Conservation (phyloP, 257 asterid species). For the Jacaranda copaia region DNA sequence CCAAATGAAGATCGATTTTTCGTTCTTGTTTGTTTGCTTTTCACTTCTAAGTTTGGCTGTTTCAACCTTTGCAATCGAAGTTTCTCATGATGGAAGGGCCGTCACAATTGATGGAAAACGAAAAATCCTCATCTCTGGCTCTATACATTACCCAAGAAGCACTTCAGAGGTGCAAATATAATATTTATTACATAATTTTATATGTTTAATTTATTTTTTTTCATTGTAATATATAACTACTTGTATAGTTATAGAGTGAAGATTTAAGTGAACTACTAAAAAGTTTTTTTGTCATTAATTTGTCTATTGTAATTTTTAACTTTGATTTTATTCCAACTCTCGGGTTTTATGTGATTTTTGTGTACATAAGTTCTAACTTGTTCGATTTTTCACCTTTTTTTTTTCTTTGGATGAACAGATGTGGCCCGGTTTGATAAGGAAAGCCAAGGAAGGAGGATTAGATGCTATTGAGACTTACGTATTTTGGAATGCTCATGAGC, state of each 20-base stretch:
- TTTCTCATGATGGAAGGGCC: constrained; percentile 66
- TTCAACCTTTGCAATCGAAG: constrained; percentile 25
- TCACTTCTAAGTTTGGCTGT: not conserved
- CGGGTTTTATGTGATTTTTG: no score
- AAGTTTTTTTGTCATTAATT: no score
- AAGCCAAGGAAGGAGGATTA: constrained; percentile 34
- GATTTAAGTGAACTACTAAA: no score
- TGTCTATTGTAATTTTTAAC: no score
- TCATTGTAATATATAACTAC: no score
- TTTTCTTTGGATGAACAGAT: constrained; percentile 44
- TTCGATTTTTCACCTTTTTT: not conserved
- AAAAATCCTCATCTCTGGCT: constrained; percentile 57
- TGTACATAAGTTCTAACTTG: not conserved
- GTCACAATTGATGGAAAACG: constrained; percentile 58
- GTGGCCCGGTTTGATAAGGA: constrained; percentile 84
- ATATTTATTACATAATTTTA: not conserved
- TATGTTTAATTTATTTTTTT: no score
- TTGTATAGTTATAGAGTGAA: no score
- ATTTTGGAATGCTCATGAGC: constrained; percentile 82
- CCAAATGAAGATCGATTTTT: not conserved
- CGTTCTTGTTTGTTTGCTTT: not conserved
- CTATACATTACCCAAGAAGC: constrained; percentile 80
- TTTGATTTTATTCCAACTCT: no score
- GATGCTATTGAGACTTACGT: constrained; percentile 77
- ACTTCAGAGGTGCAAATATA: constrained; percentile 50